Evolutionary conservation across 331 rosid genomes (phyloP).

Genomic region (Quercus phellos): DNA sequence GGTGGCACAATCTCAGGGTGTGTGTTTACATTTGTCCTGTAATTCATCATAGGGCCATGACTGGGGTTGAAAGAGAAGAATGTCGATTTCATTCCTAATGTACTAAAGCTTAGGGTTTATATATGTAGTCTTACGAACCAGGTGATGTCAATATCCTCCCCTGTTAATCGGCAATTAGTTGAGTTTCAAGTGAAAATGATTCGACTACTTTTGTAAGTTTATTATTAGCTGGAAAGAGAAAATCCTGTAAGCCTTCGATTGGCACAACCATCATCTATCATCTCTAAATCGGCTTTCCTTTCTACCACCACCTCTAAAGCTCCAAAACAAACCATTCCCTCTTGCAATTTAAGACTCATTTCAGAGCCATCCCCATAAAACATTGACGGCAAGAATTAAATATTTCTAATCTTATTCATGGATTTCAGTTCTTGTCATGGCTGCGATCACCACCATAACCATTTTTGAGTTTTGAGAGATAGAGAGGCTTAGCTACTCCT

Average conservation of each 20-base stretch:
- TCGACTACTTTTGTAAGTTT: not conserved
- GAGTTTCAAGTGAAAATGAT: not conserved
- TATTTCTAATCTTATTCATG: too few relatives aligned
- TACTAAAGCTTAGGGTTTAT: not conserved
- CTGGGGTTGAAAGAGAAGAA: not conserved
- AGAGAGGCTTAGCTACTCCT: too few relatives aligned
- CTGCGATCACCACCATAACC: too few relatives aligned
- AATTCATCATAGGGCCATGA: slow-evolving; percentile 1
- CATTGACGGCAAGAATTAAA: too few relatives aligned
- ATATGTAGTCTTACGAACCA: not conserved
- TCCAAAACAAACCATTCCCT: not conserved
- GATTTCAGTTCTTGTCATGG: too few relatives aligned
- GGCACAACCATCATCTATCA: not conserved
- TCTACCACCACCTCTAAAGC: not conserved
- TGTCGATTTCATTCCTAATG: not conserved
- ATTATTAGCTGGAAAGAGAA: not conserved
- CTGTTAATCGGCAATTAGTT: not conserved
- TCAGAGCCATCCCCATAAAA: too few relatives aligned
- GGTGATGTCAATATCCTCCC: not conserved
- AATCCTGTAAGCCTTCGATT: not conserved
- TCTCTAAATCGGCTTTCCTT: not conserved
- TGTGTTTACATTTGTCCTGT: not conserved
- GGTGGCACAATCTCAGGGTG: not conserved
- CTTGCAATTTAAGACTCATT: not conserved
- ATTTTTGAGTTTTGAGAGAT: too few relatives aligned